Base-by-base conservation (phyloP, 2,329 filamentous ascomycete species). In the Penicillium sp. region DNA sequence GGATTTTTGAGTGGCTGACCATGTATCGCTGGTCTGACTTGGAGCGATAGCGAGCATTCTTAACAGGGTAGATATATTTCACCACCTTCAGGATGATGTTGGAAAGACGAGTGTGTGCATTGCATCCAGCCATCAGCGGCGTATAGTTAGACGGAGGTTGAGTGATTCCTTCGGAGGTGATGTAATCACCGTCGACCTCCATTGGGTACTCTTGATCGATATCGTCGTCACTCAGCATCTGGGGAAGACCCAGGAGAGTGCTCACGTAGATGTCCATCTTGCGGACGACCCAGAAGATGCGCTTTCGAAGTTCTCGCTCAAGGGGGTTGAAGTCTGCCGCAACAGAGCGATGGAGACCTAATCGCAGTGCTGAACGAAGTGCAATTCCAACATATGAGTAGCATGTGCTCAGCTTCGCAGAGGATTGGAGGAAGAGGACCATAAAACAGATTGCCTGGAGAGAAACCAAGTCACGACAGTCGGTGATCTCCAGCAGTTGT, bases 371-470 rank as follows among this genome's bases (percentile, higher is more conserved):
- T 7, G 88, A 88, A 49, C 89, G 84, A 47, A 92, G 77, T 2
- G 89, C 89, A 64, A 93, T 88, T 7, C 89, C 89, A 46, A 93
- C 82, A 64, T 90, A 92, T 0, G 89, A 85, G 72, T 93, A 93
- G 69, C 89, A 93, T 10, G 86, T 88, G 68, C 86, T 89, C 31
- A 93, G 76, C 68, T 90, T 90, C 10, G 89, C 89, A 2, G 90
- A 89, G 2, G 88, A 85, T 67, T 94, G 90, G 1, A 93, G 79
- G 68, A 92, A 94, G 3, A 93, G 77, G 47, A 92, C 88, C 82
- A 92, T 89, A 69, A 90, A 92, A 20, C 92, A 76, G 7, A 94
- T 80, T 2, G 88, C 85, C 70, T 94, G 89, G 9, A 93, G 76
- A 1, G 89, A 89, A 20, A 81, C 83, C 42, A 93, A 78, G 68